Percentiles rank a stretch among this genome's conserved stretches.
Conservation (phyloP, 2,329 filamentous ascomycete species). For the Fusarium sterilihyphosum region DNA sequence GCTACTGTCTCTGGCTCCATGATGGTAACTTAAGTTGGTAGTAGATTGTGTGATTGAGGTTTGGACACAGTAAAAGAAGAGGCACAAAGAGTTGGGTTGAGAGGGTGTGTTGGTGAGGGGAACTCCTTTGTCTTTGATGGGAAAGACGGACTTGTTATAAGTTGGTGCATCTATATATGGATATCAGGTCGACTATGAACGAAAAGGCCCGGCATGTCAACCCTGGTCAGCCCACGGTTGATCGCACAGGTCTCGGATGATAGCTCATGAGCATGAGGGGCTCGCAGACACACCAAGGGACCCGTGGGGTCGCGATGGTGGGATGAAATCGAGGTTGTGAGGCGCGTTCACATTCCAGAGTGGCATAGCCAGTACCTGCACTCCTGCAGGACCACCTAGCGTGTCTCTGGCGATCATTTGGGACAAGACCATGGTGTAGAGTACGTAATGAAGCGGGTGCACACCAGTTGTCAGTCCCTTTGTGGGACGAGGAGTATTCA, state of each 20-base stretch:
- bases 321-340: slow-evolving; percentile 41
- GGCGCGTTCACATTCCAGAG: slow-evolving; percentile 42
- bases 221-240: slow-evolving; percentile 23
- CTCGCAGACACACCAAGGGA: slow-evolving; percentile 12
- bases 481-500: slow-evolving; percentile 28
- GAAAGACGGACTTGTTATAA: slow-evolving; percentile 38
- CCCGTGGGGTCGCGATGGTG: slow-evolving; percentile 33
- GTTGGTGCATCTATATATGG: slow-evolving; percentile 22
- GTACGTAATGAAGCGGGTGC: slow-evolving; percentile 42
- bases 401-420: slow-evolving; percentile 37
- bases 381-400: slow-evolving; percentile 35
- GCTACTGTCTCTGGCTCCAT: slow-evolving; percentile 39
- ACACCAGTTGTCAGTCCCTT: slow-evolving; percentile 32
- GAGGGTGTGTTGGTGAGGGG: slow-evolving; percentile 20
- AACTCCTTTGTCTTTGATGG: slow-evolving; percentile 30
- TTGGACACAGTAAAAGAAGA: slow-evolving; percentile 3
- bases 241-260: slow-evolving; percentile 29
- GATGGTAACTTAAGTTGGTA: slow-evolving; percentile 3
- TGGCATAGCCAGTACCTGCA: slow-evolving; percentile 36
- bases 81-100: slow-evolving; percentile 23
- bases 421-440: slow-evolving; percentile 27
- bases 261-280: slow-evolving; percentile 29
- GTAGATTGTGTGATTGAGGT: neutral
- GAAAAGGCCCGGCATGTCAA: slow-evolving; percentile 29
- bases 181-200: slow-evolving; percentile 8